phyloP scores from a whole-genome alignment of 2,329 filamentous ascomycete genomes.

The Coniosporium tulheliwenetii region DNA sequence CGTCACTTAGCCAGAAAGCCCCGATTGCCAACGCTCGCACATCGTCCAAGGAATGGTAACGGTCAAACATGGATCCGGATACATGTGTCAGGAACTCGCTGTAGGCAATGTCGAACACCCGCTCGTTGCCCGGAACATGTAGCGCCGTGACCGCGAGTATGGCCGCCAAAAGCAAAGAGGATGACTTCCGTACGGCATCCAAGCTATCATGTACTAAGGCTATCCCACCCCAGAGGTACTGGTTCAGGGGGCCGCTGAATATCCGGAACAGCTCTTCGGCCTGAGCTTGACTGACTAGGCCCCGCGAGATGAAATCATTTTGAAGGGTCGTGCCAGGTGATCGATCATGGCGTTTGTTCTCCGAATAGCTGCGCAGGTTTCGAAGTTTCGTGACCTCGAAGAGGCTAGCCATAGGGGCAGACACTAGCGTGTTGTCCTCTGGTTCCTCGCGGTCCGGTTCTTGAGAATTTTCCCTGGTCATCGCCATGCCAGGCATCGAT shows the following conservation, averaged over 20 bases:
- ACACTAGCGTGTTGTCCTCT: constrained; percentile 16
- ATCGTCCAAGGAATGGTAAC: constrained; percentile 11
- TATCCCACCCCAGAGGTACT: constrained; percentile 36
- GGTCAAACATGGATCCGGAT: constrained; percentile 4
- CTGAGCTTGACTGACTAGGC: constrained; percentile 29
- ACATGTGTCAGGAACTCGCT: constrained; percentile 3
- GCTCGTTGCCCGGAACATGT: constrained; percentile 4
- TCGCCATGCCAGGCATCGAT: constrained; percentile 16
- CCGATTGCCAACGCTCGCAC: constrained; percentile 19
- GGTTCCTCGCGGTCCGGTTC: constrained; percentile 20
- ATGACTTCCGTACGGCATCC: constrained; percentile 16
- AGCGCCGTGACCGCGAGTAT: constrained; percentile 5
- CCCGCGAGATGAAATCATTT: constrained; percentile 35
- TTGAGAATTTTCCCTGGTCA: constrained; percentile 29
- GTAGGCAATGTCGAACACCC: constrained; percentile 3
- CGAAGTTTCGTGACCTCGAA: constrained; percentile 38
- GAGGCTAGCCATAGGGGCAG: constrained; percentile 36
- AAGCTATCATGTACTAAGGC: constrained; percentile 34
- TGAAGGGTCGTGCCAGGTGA: constrained; percentile 11
- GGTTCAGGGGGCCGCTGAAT: constrained; percentile 35
- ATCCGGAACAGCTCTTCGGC: constrained; percentile 36
- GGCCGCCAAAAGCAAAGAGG: constrained; percentile 2
- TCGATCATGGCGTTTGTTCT: constrained; percentile 9
- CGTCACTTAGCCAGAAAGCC: constrained; percentile 21
- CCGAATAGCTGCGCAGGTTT: constrained; percentile 22